Base-by-base conservation (phyloP, 1,139 yeast species). In the Geotrichum candidum region DNA sequence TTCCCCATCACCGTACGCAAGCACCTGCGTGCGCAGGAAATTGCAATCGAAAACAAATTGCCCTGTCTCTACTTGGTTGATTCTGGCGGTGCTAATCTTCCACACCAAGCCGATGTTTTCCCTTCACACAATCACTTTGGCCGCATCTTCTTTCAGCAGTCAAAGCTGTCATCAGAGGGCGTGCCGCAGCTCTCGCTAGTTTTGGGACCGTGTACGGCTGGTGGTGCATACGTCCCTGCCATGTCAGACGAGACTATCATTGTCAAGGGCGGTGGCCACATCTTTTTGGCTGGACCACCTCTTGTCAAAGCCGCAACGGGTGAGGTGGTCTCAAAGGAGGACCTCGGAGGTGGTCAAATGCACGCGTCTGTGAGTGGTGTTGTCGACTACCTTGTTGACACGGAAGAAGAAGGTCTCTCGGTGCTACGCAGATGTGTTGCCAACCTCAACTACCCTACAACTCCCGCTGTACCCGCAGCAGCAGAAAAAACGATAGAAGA, bases 121-220 rank as follows among this genome's bases (percentile, higher is more conserved):
- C 76, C 76, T n/a, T 66, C 75, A 15, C 74, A 73, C 62, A 72
- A 73, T 63, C 76, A 73, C 58, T 74, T 74, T 63, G 76, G 76
- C 18, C 69, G 74, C 53, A 71, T 73, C 61, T 73, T 73, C 62
- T 72, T 67, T 66, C 74, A 72, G 65, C 76, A 73, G 62, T 71
- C 74, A 15, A 65, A 69, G 45, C 70, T 73, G 73, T 72, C 75
- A n/a, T 68, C 74, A 13, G 62, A 61, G 60, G 74, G 74, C 27
- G 69, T 73, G 46, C 75, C 76, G 3, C 75, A 73, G 63, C 65
- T 74, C 58, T 71, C 76, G 11, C 65, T 73, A 46, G 76, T 73
- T 6, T 65, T 73, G 58, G 76, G 76, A 3, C 76, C 76, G n/a
- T 73, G 76, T 53, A 73, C 76, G 18, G 76, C 76, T n/a, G 76